A percentile compares a stretch with the other conserved stretches of the same genome.
Conservation (phyloP, 495 filamentous ascomycete species). For the Penicillium pulvis region DNA sequence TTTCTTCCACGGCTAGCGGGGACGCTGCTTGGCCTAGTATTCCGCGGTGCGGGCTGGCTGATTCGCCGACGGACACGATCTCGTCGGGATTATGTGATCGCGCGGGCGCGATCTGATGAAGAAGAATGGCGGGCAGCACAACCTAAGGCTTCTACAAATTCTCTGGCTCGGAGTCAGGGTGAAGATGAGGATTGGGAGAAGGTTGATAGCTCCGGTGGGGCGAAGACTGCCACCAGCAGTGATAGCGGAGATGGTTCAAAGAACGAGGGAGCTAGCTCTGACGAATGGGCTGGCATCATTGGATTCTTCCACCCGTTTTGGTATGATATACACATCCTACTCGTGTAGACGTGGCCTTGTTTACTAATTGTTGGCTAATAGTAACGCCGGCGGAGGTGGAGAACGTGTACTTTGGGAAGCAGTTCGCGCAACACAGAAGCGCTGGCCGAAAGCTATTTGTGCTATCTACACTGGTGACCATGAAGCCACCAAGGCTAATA, state of each 20-base stretch:
- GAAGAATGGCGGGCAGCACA: slow-evolving; percentile 48
- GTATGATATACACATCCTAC: slow-evolving; percentile 37
- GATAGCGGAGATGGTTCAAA: slow-evolving; percentile 30
- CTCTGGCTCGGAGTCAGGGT: slow-evolving; percentile 23
- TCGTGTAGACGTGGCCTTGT: slow-evolving; percentile 3
- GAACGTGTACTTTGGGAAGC: slow-evolving; percentile 98
- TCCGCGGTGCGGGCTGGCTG: slow-evolving; percentile 61
- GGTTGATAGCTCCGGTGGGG: slow-evolving; percentile 59
- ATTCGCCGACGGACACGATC: slow-evolving; percentile 67
- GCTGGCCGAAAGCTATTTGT: slow-evolving; percentile 86
- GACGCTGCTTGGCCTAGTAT: slow-evolving; percentile 37
- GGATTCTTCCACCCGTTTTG: slow-evolving; percentile 99
- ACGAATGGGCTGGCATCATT: slow-evolving; percentile 78
- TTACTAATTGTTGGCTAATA: slow-evolving; percentile 29
- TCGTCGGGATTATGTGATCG: slow-evolving; percentile 62
- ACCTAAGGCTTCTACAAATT: slow-evolving; percentile 28
- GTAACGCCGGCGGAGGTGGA: slow-evolving; percentile 94
- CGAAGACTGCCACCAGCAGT: slow-evolving; percentile 50
- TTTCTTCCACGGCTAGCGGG: slow-evolving; percentile 42
- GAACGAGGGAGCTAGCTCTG: slow-evolving; percentile 9
- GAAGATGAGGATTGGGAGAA: slow-evolving; percentile 78
- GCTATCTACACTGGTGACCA: slow-evolving; percentile 95
- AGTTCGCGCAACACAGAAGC: slow-evolving; percentile 83
- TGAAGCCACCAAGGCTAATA: slow-evolving; percentile 75
- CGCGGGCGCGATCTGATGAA: slow-evolving; percentile 61